Conservation (phyloP, 1,284 basidiomycete genomes). For the Inonotus obliquus region DNA sequence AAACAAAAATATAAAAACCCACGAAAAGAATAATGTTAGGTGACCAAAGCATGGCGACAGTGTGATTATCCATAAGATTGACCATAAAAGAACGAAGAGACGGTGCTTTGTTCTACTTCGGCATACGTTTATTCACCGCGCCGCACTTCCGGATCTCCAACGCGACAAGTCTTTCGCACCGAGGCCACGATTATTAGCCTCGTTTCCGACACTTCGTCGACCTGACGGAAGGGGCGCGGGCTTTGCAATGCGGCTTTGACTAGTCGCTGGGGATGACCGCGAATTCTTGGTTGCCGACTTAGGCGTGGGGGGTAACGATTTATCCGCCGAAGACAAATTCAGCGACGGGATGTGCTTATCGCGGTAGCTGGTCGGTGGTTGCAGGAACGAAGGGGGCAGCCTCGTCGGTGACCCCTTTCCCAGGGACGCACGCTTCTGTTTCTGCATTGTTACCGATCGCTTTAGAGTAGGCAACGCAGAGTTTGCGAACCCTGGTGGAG, state of each 20-base stretch:
- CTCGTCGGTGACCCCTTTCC: conserved; percentile 35
- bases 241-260: conserved; percentile 21
- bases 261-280: conserved; percentile 11
- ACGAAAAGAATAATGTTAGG: conserved; percentile 6
- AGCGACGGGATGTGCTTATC: conserved; percentile 29
- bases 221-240: conserved; percentile 14
- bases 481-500: conserved; percentile 45
- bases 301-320: conserved; percentile 13
- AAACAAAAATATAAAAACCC: not conserved
- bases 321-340: conserved; percentile 11
- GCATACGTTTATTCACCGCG: not conserved
- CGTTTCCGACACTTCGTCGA: conserved; percentile 15
- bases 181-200: not conserved
- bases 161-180: conserved; percentile 6
- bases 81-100: not conserved
- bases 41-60: conserved; percentile 8
- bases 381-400: conserved; percentile 26
- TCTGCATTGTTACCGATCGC: conserved; percentile 48
- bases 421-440: conserved; percentile 55
- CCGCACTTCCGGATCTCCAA: conserved; percentile 17
- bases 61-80: not conserved
- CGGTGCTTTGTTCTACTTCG: not conserved
- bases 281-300: not conserved
- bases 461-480: conserved; percentile 44
- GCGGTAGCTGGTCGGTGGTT: conserved; percentile 30